Base-by-base conservation (phyloP, 2,329 filamentous ascomycete species). In the Fragosphaeria purpurea region DNA sequence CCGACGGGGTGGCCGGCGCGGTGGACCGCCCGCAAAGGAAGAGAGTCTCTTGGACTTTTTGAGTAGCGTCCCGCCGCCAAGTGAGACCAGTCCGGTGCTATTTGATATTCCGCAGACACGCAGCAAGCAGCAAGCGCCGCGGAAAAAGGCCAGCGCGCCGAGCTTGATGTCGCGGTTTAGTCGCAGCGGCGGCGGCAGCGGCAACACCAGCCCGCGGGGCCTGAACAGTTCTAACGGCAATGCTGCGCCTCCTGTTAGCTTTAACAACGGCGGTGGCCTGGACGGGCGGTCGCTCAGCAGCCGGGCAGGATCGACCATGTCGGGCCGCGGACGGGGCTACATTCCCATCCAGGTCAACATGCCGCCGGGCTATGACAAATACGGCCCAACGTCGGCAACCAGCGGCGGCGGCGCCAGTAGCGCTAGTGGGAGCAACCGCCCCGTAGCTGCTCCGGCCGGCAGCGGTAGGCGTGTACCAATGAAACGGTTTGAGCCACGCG, bases 21-120 rank as follows among this genome's bases (percentile, higher is more conserved):
- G n/a, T 3, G 10, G 6, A 22, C 63, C 67, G 10, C 60, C 60
- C 4, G 71, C 71, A 55, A 69, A 75, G 55, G 80, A 85, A 61
- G 83, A 89, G 65, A 85, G 80, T 55, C 64, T 90, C 46, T 79
- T 84, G 35, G 86, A 90, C 56, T 90, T 90, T 61, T 64, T 90
- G 41, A 78, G 76, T 53, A 86, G 79, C 63, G 82, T 77, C 53
- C 76, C 83, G 40, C 85, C 86, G 6, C 83, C 85, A 0, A 68
- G 73, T 1, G 71, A 75, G 55, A 70, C 76, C 3, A 60, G 62
- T 0, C 61, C 63, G 34, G 63, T 62, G 35, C 63, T 62, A 9
- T 65, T 66, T 46, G 59, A 63, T 37, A 62, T 66, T 43, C 61
- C 63, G 3, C 61, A 66, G 34, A 56, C 57, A 12, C 65, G 63